A percentile compares a stretch with the other conserved stretches of the same genome.
phyloP scores from a whole-genome alignment of 371 early-diverging fungal genomes.

The Mortierella sp. region DNA sequence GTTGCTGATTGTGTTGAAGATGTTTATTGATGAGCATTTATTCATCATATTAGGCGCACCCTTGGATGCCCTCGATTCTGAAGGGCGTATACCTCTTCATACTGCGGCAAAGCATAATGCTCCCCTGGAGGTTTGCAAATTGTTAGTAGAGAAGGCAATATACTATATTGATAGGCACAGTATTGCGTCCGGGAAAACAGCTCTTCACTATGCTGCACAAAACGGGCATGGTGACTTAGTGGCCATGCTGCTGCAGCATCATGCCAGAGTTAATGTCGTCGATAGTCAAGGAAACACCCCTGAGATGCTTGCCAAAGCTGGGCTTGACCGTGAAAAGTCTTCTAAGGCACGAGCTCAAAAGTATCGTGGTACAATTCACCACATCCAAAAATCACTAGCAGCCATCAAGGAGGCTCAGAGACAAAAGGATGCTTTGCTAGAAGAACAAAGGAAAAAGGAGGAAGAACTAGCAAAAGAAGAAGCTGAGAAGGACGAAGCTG shows the following conservation, averaged over 20 bases:
- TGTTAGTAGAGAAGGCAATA: slow-evolving; percentile 34
- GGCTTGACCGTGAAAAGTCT: slow-evolving; percentile 39
- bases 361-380: slow-evolving; percentile 32
- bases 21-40: too few species aligned
- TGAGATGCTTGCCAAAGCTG: slow-evolving; percentile 49
- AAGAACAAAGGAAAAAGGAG: slow-evolving; percentile 45
- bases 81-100: slow-evolving; percentile 47
- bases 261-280: slow-evolving; percentile 32
- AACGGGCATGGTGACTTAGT: slow-evolving; percentile 47
- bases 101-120: slow-evolving; percentile 33
- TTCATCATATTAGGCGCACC: slow-evolving; percentile 22
- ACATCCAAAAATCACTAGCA: slow-evolving; percentile 45
- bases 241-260: slow-evolving; percentile 42
- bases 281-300: slow-evolving; percentile 51
- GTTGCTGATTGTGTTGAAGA: too few species aligned
- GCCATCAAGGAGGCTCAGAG: slow-evolving; percentile 50
- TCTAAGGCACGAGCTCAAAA: slow-evolving; percentile 40
- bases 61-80: slow-evolving; percentile 45
- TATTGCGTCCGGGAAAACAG: slow-evolving; percentile 31
- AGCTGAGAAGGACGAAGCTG: slow-evolving; percentile 50
- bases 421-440: slow-evolving; percentile 35
- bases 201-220: slow-evolving; percentile 52
- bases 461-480: slow-evolving; percentile 52
- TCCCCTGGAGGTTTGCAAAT: slow-evolving; percentile 22
- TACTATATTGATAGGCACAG: slow-evolving; percentile 36